These are phyloP conservation scores for Cyberlindnera samutprakarnensis DNA, from an alignment of 805 yeast genomes.

Conservation along the genomic window DNA sequence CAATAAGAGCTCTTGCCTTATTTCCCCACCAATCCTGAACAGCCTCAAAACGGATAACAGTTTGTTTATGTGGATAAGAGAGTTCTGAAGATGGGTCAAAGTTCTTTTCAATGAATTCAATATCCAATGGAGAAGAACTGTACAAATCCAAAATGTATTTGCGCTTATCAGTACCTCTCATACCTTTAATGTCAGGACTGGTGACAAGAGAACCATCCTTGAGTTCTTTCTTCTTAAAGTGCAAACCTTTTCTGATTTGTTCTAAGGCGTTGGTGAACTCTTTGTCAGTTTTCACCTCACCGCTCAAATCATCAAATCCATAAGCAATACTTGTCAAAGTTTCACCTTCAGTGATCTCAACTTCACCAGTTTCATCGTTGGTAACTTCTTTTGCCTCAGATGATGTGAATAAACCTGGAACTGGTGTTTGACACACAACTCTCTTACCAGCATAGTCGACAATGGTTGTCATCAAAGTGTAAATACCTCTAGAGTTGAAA, in stretches of 20 bases:
- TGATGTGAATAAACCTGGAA: conserved; percentile 62
- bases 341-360: conserved; percentile 27
- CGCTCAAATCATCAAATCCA: conserved; percentile 62
- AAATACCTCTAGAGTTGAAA: conserved; percentile 54
- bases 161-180: conserved; percentile 78
- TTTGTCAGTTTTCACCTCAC: conserved; percentile 40
- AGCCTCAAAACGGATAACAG: conserved; percentile 79
- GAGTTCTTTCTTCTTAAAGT: conserved; percentile 62
- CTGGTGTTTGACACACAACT: conserved; percentile 88
- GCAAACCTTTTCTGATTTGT: conserved; percentile 65
- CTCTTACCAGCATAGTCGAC: conserved; percentile 89
- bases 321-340: conserved; percentile 34
- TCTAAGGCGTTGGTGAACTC: conserved; percentile 50
- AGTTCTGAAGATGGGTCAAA: conserved; percentile 33
- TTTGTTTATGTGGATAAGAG: conserved; percentile 74
- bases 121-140: conserved; percentile 79
- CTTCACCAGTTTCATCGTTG: conserved; percentile 33
- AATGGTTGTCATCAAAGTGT: conserved; percentile 72
- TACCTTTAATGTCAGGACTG: conserved; percentile 78
- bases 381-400: conserved; percentile 31
- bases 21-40: conserved; percentile 84
- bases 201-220: conserved; percentile 46
- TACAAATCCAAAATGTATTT: conserved; percentile 78
- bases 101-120: conserved; percentile 61
- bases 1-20: conserved; percentile 39